Percentiles rank a stretch among this genome's conserved stretches.
phyloP scores from a whole-genome alignment of 2,329 filamentous ascomycete species.

The Rutstroemia sp. region DNA sequence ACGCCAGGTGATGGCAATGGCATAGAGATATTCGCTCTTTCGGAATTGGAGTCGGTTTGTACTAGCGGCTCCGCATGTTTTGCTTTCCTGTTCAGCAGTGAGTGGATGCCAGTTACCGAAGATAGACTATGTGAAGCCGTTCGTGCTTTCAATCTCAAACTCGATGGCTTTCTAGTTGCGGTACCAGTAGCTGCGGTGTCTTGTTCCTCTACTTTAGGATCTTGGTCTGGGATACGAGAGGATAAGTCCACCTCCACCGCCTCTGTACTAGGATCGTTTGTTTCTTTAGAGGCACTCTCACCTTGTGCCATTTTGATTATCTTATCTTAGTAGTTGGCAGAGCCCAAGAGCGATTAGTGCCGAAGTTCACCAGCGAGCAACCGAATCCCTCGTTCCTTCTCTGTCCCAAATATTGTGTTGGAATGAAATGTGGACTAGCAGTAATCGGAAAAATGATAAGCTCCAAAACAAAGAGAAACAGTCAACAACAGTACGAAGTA shows the following conservation, averaged over 20 bases:
- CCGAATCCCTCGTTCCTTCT: too few species aligned
- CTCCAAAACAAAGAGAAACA: too few species aligned
- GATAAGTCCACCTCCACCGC: constrained; percentile 10
- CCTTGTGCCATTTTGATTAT: constrained; percentile 2
- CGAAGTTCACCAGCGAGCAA: too few species aligned
- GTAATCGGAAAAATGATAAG: too few species aligned
- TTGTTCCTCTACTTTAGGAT: neutral
- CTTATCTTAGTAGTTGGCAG: neutral
- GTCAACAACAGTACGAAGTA: too few species aligned
- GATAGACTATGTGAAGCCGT: constrained; percentile 35
- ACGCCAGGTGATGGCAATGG: constrained; percentile 52
- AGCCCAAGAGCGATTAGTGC: neutral
- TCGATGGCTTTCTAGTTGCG: neutral
- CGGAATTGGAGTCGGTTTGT: constrained; percentile 44
- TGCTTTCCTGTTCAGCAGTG: constrained; percentile 41
- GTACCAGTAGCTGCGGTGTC: neutral
- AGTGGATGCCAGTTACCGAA: constrained; percentile 34
- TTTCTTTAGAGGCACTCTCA: constrained; percentile 8
- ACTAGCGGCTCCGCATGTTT: constrained; percentile 53
- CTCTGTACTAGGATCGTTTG: constrained; percentile 20
- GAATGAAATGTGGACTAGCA: too few species aligned
- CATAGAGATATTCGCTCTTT: constrained; percentile 57
- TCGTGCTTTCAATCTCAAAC: neutral
- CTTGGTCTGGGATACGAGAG: constrained; percentile 5
- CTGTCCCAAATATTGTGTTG: too few species aligned